Evolutionary conservation across 2,329 filamentous ascomycete species (phyloP).

Genomic region (Magnaporthiopsis poae): DNA sequence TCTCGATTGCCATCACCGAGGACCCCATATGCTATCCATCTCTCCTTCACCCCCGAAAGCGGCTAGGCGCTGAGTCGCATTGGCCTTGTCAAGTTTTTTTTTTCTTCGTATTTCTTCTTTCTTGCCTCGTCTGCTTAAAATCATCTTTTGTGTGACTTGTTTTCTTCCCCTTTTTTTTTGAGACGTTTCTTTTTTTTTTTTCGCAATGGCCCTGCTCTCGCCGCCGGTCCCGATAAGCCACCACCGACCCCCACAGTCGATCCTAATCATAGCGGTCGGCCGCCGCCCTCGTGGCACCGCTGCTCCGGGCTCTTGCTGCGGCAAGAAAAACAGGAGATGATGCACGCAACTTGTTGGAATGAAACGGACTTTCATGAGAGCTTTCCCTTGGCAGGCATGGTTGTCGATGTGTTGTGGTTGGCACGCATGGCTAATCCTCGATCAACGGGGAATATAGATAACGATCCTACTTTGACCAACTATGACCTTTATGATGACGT

Average conservation of each 20-base stretch:
- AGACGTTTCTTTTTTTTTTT: neutral
- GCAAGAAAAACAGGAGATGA: neutral
- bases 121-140: conserved; percentile 7
- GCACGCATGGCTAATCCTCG: neutral
- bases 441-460: conserved; percentile 8
- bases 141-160: conserved; percentile 1
- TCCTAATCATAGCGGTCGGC: neutral
- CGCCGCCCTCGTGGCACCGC: neutral
- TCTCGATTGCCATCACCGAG: neutral
- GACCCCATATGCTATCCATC: conserved; percentile 12
- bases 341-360: neutral
- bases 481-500: conserved; percentile 7
- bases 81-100: neutral
- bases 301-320: neutral
- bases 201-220: conserved; percentile 2
- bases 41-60: neutral
- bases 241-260: neutral
- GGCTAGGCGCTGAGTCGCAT: conserved; percentile 1
- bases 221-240: conserved; percentile 2
- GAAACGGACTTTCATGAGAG: neutral
- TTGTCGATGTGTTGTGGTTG: conserved; percentile 4
- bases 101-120: neutral
- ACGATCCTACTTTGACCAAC: conserved; percentile 9
- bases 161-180: neutral
- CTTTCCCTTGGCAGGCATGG: neutral